phyloP scores from a whole-genome alignment of 306 rosid genomes.

The Myrica gale region DNA sequence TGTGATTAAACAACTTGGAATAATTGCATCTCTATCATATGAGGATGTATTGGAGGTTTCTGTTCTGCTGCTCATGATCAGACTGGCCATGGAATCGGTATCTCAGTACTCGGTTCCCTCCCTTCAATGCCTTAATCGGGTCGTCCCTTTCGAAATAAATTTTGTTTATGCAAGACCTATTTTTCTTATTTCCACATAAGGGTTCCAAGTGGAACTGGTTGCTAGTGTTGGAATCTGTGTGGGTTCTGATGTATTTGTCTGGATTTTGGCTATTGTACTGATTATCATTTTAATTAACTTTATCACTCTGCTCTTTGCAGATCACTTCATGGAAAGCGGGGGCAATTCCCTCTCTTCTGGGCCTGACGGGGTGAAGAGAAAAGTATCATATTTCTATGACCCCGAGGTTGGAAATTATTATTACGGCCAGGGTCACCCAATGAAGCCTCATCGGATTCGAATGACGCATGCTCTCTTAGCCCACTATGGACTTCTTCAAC shows the following conservation, averaged over 20 bases:
- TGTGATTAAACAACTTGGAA: neutral
- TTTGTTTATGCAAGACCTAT: neutral
- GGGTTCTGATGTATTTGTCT: neutral
- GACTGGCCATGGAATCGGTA: neutral
- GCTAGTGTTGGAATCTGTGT: neutral
- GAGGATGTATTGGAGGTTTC: neutral
- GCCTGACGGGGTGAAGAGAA: constrained; percentile 46
- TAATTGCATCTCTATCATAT: neutral
- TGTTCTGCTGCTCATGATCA: neutral
- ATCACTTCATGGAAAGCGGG: constrained; percentile 24
- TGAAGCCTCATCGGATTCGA: constrained; percentile 51
- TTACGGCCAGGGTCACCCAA: constrained; percentile 54
- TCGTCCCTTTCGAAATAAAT: neutral
- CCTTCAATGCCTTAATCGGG: neutral
- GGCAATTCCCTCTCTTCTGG: constrained; percentile 53
- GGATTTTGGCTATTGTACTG: neutral
- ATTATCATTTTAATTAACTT: neutral
- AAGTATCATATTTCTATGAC: constrained; percentile 49
- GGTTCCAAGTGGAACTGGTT: neutral
- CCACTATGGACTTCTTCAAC: constrained; percentile 52
- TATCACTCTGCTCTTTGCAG: neutral
- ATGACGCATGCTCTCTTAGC: constrained; percentile 56
- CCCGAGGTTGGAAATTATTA: constrained; percentile 58
- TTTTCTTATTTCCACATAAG: neutral
- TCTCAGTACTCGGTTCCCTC: neutral